Evolutionary conservation across 2,329 filamentous ascomycete genomes (phyloP), one percentile per base, ranked within the genome.

Genomic region (Neofusicoccum parvum): DNA sequence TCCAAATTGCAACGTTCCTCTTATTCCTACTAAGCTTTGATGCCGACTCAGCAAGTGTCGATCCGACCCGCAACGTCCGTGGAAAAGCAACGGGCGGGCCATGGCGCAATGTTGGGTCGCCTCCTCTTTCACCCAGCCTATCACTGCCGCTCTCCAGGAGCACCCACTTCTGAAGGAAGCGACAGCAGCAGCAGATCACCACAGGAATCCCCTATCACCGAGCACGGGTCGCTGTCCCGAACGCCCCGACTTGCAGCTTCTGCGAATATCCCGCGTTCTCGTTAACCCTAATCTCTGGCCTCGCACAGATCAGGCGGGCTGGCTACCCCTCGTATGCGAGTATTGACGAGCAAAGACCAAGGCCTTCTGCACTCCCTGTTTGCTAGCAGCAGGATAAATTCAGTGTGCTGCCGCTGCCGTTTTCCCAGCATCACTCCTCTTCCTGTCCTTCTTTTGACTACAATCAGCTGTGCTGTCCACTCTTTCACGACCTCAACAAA

Each of bases 1-100:
- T 58, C 20, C 39, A 58, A 58, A 46, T 58, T 58, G 54, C 54
- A 58, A 45, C 54, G 39, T 58, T 58, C 17, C 54, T 58, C 54
- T 45, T 58, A 20, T 58, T 43, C 54, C 4, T 58, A 20, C 41
- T 46, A 58, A 58, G 54, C 54, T 58, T 58, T 46, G 39, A 43
- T 56, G 53, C 20, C 37, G 37, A 41, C 53, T 56, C 53, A 45
- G 39, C 27, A 14, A 3, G 6, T 43, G 54, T 17, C 20, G 54
- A 58, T 58, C 50, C 54, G 39, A 41, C 37, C 54, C 53, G 53
- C 53, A 56, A 27, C 53, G 53, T 56, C 53, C 36, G 36, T 37
- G 53, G 27, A 15, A 32, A 32, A 27, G n/a, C 10, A 3, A n/a
- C 53, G 39, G 11, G 32, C 53, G 53, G 53, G 20, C 37, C 37